Conservation (phyloP, 1,284 basidiomycete genomes). For the Nidula niveotomentosa region DNA sequence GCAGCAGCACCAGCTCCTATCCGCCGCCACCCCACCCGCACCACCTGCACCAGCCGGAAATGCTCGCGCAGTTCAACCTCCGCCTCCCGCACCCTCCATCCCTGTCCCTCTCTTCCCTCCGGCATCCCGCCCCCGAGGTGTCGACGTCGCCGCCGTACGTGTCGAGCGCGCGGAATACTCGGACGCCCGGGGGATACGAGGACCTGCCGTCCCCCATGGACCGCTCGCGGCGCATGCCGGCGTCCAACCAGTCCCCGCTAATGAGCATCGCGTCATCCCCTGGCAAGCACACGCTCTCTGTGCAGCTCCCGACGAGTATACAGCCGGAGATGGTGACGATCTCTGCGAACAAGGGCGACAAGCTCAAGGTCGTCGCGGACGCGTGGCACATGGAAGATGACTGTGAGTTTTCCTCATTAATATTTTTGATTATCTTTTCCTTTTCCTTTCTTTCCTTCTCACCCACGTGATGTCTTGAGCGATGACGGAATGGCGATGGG, state of each 20-base stretch:
- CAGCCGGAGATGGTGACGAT: constrained; percentile 58
- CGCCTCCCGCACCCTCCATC: constrained; percentile 14
- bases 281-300: constrained; percentile 32
- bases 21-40: background rate
- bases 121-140: constrained; percentile 1
- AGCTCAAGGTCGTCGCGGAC: constrained; percentile 51
- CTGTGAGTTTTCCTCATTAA: constrained; percentile 34
- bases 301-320: constrained; percentile 42
- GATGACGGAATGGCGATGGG: too few relatives aligned
- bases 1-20: background rate
- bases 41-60: constrained; percentile 2
- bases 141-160: background rate
- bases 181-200: constrained; percentile 1
- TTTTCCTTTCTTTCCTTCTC: background rate
- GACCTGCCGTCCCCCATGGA: constrained; percentile 32
- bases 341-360: constrained; percentile 50
- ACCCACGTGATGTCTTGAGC: background rate
- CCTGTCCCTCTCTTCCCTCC: constrained; percentile 9
- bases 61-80: constrained; percentile 14
- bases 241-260: constrained; percentile 34
- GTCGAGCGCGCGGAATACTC: background rate
- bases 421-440: constrained; percentile 3
- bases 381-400: constrained; percentile 56
- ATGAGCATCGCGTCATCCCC: constrained; percentile 36
- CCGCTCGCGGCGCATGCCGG: constrained; percentile 32